Evolutionary conservation across 2,329 filamentous ascomycete species (phyloP), one percentile per base, ranked within the genome.

Genomic region (Hymenoscyphus albidus): DNA sequence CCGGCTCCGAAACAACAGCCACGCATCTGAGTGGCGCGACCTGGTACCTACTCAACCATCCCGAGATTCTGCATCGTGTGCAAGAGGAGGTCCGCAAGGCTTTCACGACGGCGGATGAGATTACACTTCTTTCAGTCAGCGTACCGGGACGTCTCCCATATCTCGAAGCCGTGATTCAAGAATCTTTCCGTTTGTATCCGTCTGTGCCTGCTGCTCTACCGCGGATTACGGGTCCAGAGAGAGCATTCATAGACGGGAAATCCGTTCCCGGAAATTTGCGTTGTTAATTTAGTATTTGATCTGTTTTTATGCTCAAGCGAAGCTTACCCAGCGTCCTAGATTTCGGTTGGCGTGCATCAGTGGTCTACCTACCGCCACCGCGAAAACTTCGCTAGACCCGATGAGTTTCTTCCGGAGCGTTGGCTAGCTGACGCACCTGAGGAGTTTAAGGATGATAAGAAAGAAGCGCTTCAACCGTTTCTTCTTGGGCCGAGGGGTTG

Each of bases 131-230:
- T 14, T 70, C 70, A 1, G 70, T 75, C 1, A 35, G 35, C 35
- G 5, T 35, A 10, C 35, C 35, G 9, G 18, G 39, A 5, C 7
- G 61, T 65, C 70, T 81, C 0, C 40, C 62, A 0, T 82, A 82
- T 61, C 74, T 81, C 68, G 68, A 75, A 3, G 80, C 80, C 1
- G 75, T 75, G n/a, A 67, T 82, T 2, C 70, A 80, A 0, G 81
- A 83, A 69, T 71, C 73, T 0, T 70, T 83, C 42, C 74, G 81
- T 7, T 65, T 79, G 14, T 80, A 77, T 59, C 78, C 79, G 4
- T 67, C 68, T 2, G n/a, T 69, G 3, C 67, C 66, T 13, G 51
- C 59, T 39, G 63, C 61, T 10, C 40, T 71, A 38, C 59, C 66
- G 12, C 18, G 70, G 13, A 5, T 51, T 6, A 51, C 44, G 13